Evolutionary conservation across 345 rosid genomes (phyloP), one percentile per base, ranked within the genome.

Genomic region (Gossypium sturtianum): DNA sequence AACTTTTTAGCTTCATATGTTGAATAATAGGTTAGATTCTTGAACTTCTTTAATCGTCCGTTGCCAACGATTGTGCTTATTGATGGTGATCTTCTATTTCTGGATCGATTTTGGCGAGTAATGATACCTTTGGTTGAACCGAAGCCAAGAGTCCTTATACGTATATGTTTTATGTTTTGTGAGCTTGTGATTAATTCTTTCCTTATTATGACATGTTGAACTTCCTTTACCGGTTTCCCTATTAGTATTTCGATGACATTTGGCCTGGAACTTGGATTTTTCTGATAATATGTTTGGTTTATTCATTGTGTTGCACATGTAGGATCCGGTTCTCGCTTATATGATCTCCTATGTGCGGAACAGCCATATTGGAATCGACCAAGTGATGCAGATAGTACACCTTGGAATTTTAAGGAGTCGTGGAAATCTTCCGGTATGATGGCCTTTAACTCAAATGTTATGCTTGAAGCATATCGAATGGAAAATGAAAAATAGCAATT

Each of bases 301-400:
- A 56, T 66, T 45, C 23, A 43, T 48, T 9, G 45, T 74, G 45
- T 75, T 65, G 29, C 58, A 76, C 47, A 65, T 67, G 17, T 34
- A 85, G 90, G 86, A 76, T 59, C 90, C 4, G 82, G 81, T 51
- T 79, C 85, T 67, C 79, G 89, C 80, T 87, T 89, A 29, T 84
- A 77, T 56, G 93, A 94, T 79, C 90, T 89, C 74, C 75, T 89
- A 70, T 74, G 68, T 71, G 71, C 79, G 25, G 93, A 86, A 75
- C 75, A 79, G 70, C 80, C 88, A 5, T 59, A 61, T 69, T 80
- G 84, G 81, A 38, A 69, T 34, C 69, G 45, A 52, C 61, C 13
- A 34, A 79, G 71, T 60, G 89, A 87, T 74, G 71, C 66, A 13
- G 81, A 52, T 38, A 79, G 72, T 74, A 56, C 78, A 74, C 34